Evolutionary conservation across 2,329 filamentous ascomycete genomes (phyloP).

Genomic region (Rutstroemia sp.): DNA sequence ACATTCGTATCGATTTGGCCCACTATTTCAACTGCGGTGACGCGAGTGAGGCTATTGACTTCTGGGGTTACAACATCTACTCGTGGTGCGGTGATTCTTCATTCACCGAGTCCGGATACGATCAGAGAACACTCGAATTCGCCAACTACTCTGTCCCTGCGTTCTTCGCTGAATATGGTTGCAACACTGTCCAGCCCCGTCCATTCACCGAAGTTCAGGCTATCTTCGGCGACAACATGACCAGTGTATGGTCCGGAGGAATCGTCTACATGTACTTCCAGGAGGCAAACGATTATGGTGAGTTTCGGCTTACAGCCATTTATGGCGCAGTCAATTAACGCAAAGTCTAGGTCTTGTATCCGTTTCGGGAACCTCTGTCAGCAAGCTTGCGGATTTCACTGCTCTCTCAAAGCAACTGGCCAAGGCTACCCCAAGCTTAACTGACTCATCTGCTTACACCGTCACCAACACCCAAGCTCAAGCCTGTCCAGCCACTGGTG

Average conservation of each 20-base stretch:
- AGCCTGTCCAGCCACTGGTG: slow-evolving; percentile 60
- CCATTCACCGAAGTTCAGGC: slow-evolving; percentile 78
- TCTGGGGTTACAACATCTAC: slow-evolving; percentile 99
- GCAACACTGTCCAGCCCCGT: slow-evolving; percentile 66
- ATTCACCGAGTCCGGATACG: slow-evolving; percentile 71
- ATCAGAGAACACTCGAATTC: slow-evolving; percentile 80
- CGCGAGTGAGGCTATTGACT: slow-evolving; percentile 67
- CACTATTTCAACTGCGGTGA: slow-evolving; percentile 92
- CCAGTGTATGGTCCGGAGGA: slow-evolving; percentile 81
- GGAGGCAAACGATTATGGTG: slow-evolving; percentile 82
- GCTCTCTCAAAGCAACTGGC: slow-evolving; percentile 64
- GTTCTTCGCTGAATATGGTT: slow-evolving; percentile 99
- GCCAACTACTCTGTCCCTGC: slow-evolving; percentile 81
- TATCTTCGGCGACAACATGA: slow-evolving; percentile 78
- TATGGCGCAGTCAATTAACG: slow-evolving; percentile 17
- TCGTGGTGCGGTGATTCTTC: slow-evolving; percentile 91
- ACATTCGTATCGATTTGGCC: slow-evolving; percentile 74
- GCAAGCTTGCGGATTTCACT: slow-evolving; percentile 66
- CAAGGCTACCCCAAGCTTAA: slow-evolving; percentile 57
- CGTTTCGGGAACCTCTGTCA: slow-evolving; percentile 51
- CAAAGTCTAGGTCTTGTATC: slow-evolving; percentile 54
- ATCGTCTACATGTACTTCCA: slow-evolving; percentile 99
- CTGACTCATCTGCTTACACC: slow-evolving; percentile 60
- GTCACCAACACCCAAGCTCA: slow-evolving; percentile 62
- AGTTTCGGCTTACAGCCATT: slow-evolving; percentile 18